These are phyloP conservation scores for Cladophialophora psammophila DNA, from an alignment of 2,329 filamentous ascomycete species.

Conservation along the genomic window DNA sequence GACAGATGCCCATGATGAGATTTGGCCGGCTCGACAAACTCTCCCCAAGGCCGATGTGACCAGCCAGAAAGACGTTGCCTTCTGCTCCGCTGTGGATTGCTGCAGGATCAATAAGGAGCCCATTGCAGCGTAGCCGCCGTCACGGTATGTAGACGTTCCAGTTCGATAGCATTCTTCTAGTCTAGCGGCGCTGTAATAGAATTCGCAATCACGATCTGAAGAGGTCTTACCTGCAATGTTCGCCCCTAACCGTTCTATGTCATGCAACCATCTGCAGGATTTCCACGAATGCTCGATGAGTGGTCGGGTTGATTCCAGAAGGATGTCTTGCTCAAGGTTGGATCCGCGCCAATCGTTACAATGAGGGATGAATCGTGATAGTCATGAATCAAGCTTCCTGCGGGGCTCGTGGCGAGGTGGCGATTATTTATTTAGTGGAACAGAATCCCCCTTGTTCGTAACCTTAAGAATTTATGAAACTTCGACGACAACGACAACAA, in stretches of 20 bases:
- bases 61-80: constrained; percentile 33
- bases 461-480: not conserved
- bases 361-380: too few species aligned
- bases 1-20: constrained; percentile 54
- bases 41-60: constrained; percentile 26
- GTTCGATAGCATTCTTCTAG: not conserved
- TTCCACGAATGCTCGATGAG: not conserved
- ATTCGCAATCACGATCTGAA: not conserved
- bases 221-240: not conserved
- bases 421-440: constrained; percentile 2
- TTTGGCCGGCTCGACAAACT: constrained; percentile 56
- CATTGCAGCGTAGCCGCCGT: not conserved
- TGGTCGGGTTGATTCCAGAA: constrained; percentile 3
- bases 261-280: not conserved
- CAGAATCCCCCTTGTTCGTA: not conserved
- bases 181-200: not conserved
- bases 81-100: constrained; percentile 22
- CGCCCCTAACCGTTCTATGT: not conserved
- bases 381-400: not conserved
- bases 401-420: constrained; percentile 1
- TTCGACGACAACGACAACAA: not conserved
- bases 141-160: not conserved
- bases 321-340: not conserved
- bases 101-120: constrained; percentile 5
- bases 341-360: not conserved